Percentiles rank a stretch among this genome's conserved stretches.
These are phyloP conservation scores for Cryptosporidium muris DNA, from an alignment of 169 alveolate species.

Conservation along the genomic window DNA sequence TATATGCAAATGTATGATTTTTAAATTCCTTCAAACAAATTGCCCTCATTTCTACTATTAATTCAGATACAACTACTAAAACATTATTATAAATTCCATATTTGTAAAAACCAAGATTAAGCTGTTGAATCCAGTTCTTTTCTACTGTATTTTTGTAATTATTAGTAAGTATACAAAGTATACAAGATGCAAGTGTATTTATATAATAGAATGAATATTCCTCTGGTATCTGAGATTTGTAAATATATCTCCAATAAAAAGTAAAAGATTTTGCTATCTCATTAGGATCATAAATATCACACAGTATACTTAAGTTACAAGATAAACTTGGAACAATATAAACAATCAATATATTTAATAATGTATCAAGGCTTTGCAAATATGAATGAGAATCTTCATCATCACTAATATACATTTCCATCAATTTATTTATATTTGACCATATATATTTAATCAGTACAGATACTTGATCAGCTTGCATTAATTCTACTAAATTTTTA, in stretches of 20 bases:
- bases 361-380: no score
- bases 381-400: no score
- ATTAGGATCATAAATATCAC: no score
- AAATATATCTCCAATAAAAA: background rate
- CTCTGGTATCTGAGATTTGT: background rate
- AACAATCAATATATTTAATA: no score
- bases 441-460: no score
- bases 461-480: no score
- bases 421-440: no score
- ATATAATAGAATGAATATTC: background rate
- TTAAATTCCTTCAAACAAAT: conserved; percentile 61
- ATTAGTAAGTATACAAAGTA: conserved; percentile 2
- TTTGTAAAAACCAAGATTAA: conserved; percentile 4
- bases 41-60: conserved; percentile 35
- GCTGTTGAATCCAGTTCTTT: conserved; percentile 3
- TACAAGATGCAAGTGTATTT: conserved; percentile 11
- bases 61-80: conserved; percentile 3
- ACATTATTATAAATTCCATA: conserved; percentile 11
- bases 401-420: no score
- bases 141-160: conserved; percentile 12
- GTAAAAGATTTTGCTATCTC: no score
- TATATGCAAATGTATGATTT: conserved; percentile 30
- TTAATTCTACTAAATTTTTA: no score
- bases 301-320: no score
- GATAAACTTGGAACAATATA: no score